These are phyloP conservation scores for Dryadomyces sulphureus DNA, from an alignment of 2,329 filamentous ascomycete species.

Conservation along the genomic window DNA sequence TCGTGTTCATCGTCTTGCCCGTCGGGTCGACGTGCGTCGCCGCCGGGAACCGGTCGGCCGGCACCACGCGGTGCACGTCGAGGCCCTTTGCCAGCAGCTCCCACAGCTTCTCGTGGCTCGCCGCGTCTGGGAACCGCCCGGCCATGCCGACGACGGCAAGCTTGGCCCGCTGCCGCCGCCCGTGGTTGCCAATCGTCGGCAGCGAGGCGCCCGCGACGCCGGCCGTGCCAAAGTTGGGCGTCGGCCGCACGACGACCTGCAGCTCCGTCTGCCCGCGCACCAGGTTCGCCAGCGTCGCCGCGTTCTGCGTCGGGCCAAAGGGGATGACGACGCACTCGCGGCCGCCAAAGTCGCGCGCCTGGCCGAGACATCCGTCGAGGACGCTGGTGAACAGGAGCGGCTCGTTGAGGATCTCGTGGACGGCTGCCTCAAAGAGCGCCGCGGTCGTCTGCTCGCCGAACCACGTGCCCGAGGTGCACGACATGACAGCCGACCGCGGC, in stretches of 20 bases:
- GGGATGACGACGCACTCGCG: constrained; percentile 30
- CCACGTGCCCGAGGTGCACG: constrained; percentile 30
- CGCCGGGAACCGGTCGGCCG: constrained; percentile 58
- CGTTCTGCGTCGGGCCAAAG: constrained; percentile 34
- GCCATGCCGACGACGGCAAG: constrained; percentile 78
- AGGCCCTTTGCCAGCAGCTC: constrained; percentile 59
- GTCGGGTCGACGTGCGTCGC: constrained; percentile 56
- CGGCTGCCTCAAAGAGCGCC: constrained; percentile 25
- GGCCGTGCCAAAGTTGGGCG: constrained; percentile 19
- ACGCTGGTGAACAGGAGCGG: constrained; percentile 32
- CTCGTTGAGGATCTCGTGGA: constrained; percentile 34
- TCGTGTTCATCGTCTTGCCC: constrained; percentile 62
- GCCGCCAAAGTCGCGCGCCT: constrained; percentile 24
- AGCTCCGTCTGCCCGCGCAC: constrained; percentile 27
- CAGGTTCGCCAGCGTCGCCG: constrained; percentile 27
- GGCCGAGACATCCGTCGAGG: constrained; percentile 29
- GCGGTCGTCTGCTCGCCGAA: constrained; percentile 25
- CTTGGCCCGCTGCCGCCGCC: constrained; percentile 40
- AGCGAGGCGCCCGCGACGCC: constrained; percentile 11
- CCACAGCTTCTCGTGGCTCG: constrained; percentile 59
- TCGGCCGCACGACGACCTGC: constrained; percentile 24
- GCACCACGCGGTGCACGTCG: constrained; percentile 55
- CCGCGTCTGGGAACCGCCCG: constrained; percentile 61
- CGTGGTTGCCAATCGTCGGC: constrained; percentile 30
- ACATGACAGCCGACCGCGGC: constrained; percentile 34